A percentile compares a stretch with the other conserved stretches of the same genome.
phyloP scores from a whole-genome alignment of 352 stramenopile genomes.

The Thalassiosira hispida region DNA sequence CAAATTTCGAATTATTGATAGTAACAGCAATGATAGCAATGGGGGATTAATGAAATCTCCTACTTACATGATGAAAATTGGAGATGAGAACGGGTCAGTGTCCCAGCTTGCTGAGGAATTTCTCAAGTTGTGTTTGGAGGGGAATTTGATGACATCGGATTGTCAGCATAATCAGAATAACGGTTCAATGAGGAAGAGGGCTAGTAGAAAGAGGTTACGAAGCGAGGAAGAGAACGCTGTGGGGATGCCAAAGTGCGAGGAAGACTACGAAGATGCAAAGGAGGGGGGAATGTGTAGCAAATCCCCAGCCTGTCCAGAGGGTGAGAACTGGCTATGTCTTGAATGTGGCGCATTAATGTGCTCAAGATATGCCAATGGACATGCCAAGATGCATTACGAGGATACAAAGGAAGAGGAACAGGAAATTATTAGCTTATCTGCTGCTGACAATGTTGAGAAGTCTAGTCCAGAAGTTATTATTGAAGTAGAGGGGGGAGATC shows the following conservation, averaged over 20 bases:
- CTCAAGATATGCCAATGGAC: constrained; percentile 74
- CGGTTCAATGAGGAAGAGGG: not conserved
- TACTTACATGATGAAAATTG: too few species aligned
- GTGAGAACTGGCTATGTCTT: constrained; percentile 81
- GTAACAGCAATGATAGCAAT: not conserved
- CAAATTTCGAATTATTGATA: constrained; percentile 5
- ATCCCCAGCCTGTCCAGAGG: constrained; percentile 19
- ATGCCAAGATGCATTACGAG: constrained; percentile 70
- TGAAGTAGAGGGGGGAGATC: not conserved
- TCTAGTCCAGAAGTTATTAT: not conserved
- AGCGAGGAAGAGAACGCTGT: constrained; percentile 19
- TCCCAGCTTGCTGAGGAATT: not conserved
- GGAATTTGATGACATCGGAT: constrained; percentile 9
- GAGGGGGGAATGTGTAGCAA: not conserved
- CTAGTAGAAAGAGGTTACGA: constrained; percentile 32
- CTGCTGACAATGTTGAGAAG: not conserved
- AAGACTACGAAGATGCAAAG: constrained; percentile 15
- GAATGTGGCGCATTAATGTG: constrained; percentile 63
- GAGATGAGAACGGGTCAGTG: not conserved
- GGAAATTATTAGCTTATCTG: not conserved
- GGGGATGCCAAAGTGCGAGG: constrained; percentile 32
- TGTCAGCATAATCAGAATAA: constrained; percentile 27
- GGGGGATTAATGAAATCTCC: too few species aligned
- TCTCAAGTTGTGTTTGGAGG: not conserved
- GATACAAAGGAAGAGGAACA: constrained; percentile 41